Percentiles rank a stretch among this genome's conserved stretches.
Conservation (phyloP, 352 stramenopile species). For the Pythium rishiriense region DNA sequence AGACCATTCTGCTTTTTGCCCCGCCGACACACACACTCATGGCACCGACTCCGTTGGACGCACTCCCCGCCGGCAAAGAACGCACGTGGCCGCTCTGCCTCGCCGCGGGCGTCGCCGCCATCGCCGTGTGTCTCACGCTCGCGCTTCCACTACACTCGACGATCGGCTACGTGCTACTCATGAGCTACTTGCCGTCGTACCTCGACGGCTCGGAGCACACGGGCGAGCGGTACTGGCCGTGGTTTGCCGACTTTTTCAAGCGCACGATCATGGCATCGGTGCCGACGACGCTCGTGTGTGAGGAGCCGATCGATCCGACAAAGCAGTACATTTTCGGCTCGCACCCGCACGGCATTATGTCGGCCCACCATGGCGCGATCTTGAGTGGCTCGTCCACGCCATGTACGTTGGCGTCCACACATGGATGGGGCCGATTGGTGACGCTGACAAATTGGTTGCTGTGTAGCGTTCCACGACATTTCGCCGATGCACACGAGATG, state of each 20-base stretch:
- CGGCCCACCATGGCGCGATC: slow-evolving; percentile 64
- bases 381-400: slow-evolving; percentile 58
- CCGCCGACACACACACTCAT: background rate
- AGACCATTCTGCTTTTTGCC: no score
- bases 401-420: no score
- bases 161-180: slow-evolving; percentile 23
- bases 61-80: slow-evolving; percentile 18
- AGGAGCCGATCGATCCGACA: slow-evolving; percentile 52
- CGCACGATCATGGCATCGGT: slow-evolving; percentile 34
- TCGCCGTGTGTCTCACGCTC: slow-evolving; percentile 20
- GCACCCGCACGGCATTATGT: slow-evolving; percentile 76
- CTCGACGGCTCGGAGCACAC: slow-evolving; percentile 31
- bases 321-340: slow-evolving; percentile 82
- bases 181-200: slow-evolving; percentile 34
- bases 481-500: slow-evolving; percentile 59
- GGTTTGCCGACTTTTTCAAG: slow-evolving; percentile 24
- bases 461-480: slow-evolving; percentile 64
- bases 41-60: background rate
- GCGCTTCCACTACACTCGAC: slow-evolving; percentile 11
- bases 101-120: slow-evolving; percentile 21
- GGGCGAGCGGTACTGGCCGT: slow-evolving; percentile 32
- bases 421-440: background rate
- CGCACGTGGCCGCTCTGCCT: slow-evolving; percentile 25
- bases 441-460: background rate
- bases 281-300: slow-evolving; percentile 65